Conservation (phyloP, 2,329 filamentous ascomycete species). For the Chrysoporthe austroafricana region DNA sequence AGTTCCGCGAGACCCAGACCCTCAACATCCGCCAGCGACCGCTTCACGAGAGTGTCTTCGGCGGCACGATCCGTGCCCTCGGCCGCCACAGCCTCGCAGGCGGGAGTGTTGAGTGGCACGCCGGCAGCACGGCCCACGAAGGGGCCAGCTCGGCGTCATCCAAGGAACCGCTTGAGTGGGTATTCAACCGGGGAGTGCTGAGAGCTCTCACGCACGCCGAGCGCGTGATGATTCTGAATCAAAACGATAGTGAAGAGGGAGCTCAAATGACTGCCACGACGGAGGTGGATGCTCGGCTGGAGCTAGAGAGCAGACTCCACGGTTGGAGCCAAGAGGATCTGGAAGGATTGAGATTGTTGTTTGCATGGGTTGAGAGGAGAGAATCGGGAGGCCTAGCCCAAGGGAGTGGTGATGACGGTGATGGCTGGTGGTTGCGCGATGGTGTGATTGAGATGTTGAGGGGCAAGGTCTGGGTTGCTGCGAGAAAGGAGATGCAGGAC, state of each 20-base stretch:
- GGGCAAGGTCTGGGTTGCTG: conserved; percentile 57
- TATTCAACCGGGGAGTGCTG: conserved; percentile 68
- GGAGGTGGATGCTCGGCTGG: conserved; percentile 71
- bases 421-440: conserved; percentile 59
- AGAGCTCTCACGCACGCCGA: conserved; percentile 66
- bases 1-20: conserved; percentile 72
- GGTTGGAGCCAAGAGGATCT: conserved; percentile 47
- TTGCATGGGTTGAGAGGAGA: conserved; percentile 59
- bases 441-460: conserved; percentile 59
- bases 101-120: not conserved
- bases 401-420: conserved; percentile 32
- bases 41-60: conserved; percentile 70
- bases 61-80: conserved; percentile 73
- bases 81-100: conserved; percentile 46
- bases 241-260: conserved; percentile 49
- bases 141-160: conserved; percentile 25
- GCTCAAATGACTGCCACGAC: conserved; percentile 44
- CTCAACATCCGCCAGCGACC: conserved; percentile 75
- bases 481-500: conserved; percentile 38
- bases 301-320: conserved; percentile 59
- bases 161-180: conserved; percentile 67
- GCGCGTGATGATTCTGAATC: conserved; percentile 62
- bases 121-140: conserved; percentile 45
- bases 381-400: no score
- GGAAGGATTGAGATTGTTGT: conserved; percentile 55